Evolutionary conservation across 257 asterid genomes (phyloP), one percentile per base, ranked within the genome.

Genomic region (Pogostemon cablin): DNA sequence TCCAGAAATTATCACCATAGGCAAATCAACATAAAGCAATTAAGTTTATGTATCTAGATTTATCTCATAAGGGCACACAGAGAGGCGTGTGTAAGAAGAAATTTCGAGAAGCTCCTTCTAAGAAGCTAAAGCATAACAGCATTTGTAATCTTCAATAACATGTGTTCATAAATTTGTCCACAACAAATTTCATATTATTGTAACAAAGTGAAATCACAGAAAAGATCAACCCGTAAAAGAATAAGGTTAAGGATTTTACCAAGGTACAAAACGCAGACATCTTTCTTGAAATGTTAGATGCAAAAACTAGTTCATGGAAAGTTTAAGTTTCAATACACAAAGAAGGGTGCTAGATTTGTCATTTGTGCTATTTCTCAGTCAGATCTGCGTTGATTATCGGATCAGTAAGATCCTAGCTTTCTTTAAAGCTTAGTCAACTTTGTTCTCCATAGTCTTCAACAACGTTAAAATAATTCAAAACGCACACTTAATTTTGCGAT

Each of bases 341-440:
- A 7, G 7, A 39, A 8, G 42, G 6, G 11, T 25, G 7, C 10
- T 42, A 52, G 65, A 53, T 34, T 57, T 70, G 60, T 25, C 47
- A 37, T 38, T 54, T 54, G 72, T 54, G 47, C 35, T 12, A 20
- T 11, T 17, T 71, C 42, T 41, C 59, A 59, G 10, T 72, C 80
- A 67, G 83, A 75, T 71, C 78, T 62, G 68, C n/a, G 48, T 54
- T 57, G 44, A 56, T 7, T 54, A 39, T 34, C 46, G n/a, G 38
- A 25, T 43, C 35, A 41, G 47, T 39, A 32, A 48, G 47, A 40
- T 63, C 49, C 58, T 17, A 42, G 65, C 10, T 65, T 34, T 55
- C 67, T 32, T 35, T 9, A 49, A 9, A 65, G 39, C 25, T 47
- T 7, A 34, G 59, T 60, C 32, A 10, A 46, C 40, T 47, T 55